These are phyloP conservation scores for Lithospermum erythrorhizon DNA, from an alignment of 257 asterid genomes.

Conservation along the genomic window DNA sequence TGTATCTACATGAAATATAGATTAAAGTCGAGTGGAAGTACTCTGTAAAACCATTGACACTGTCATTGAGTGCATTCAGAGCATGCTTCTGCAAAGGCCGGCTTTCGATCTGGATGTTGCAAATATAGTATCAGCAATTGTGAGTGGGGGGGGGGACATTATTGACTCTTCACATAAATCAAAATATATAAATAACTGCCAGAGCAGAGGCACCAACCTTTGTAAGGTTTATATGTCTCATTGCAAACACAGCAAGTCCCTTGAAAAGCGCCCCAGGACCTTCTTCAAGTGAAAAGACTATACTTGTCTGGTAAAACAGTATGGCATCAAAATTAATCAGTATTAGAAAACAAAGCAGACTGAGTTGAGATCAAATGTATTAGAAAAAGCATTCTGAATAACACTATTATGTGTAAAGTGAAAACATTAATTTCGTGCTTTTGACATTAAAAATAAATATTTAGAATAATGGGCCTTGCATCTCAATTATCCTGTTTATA, in stretches of 20 bases:
- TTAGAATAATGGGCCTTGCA: neutral
- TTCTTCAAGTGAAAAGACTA: slow-evolving; percentile 98
- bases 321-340: neutral
- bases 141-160: neutral
- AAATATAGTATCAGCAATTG: neutral
- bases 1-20: neutral
- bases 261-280: slow-evolving; percentile 99
- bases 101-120: slow-evolving; percentile 70
- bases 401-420: neutral
- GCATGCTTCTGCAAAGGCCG: slow-evolving; percentile 89
- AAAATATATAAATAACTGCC: neutral
- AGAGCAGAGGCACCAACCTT: slow-evolving; percentile 40
- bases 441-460: no score
- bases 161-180: slow-evolving; percentile 2
- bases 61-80: slow-evolving; percentile 47
- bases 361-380: neutral
- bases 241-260: slow-evolving; percentile 95
- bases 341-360: neutral
- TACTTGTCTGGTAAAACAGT: slow-evolving; percentile 60
- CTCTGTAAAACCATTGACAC: slow-evolving; percentile 54
- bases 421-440: no score
- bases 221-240: slow-evolving; percentile 87
- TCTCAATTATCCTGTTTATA: neutral
- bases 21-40: slow-evolving; percentile 17
- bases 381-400: neutral